These are phyloP conservation scores for Eucalyptus victrix DNA, from an alignment of 345 rosid species.

Conservation along the genomic window DNA sequence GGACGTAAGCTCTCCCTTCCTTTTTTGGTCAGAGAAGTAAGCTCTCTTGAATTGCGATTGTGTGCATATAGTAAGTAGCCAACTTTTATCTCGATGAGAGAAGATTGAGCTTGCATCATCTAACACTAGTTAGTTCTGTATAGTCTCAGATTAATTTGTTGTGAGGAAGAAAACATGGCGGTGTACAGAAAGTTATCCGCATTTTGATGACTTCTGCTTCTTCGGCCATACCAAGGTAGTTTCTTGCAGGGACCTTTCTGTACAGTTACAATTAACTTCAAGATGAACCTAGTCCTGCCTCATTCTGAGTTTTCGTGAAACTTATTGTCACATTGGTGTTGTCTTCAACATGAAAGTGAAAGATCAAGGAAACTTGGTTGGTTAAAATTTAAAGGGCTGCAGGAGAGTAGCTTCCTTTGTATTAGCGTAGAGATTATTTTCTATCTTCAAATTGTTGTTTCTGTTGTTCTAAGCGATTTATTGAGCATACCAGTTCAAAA, in stretches of 20 bases:
- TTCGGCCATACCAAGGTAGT: background rate
- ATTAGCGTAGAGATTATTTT: background rate
- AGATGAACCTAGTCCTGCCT: background rate
- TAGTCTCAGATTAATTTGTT: background rate
- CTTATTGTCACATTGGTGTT: rapidly evolving
- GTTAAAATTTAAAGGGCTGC: background rate
- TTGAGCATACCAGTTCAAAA: background rate
- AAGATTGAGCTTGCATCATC: background rate
- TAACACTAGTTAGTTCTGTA: background rate
- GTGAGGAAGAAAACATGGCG: background rate
- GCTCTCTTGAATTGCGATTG: background rate
- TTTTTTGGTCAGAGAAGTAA: too few species aligned
- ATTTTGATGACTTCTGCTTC: background rate
- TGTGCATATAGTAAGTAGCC: background rate
- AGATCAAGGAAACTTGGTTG: background rate
- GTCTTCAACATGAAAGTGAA: background rate
- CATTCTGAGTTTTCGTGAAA: background rate
- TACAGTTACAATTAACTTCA: background rate
- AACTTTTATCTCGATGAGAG: background rate
- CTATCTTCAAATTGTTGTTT: background rate
- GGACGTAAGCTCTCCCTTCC: background rate
- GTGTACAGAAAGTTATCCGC: background rate
- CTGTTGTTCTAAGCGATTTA: background rate
- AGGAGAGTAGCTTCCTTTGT: background rate
- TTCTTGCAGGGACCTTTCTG: background rate